These are phyloP conservation scores for Hyphodiscus sp. DNA, from an alignment of 2,329 filamentous ascomycete species.

Conservation along the genomic window DNA sequence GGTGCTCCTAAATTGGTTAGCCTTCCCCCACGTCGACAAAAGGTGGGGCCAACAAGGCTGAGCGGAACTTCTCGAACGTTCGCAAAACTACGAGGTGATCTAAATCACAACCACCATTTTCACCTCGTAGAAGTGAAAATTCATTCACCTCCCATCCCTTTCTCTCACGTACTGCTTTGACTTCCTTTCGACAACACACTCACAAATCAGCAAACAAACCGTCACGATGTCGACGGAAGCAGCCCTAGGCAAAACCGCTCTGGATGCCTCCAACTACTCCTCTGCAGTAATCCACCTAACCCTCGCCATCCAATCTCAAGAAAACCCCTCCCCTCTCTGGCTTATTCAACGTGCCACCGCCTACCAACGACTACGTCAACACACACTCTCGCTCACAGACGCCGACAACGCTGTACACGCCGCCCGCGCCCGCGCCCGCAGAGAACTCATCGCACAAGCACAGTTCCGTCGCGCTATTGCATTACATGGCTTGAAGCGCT, in stretches of 20 bases:
- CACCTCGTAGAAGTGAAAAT: not conserved
- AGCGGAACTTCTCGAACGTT: not conserved
- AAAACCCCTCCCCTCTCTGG: constrained; percentile 68
- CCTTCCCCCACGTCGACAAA: not conserved
- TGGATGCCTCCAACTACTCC: constrained; percentile 56
- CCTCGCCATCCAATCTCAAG: constrained; percentile 45
- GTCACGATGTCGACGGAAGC: constrained; percentile 43
- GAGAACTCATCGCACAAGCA: constrained; percentile 70
- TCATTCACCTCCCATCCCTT: not conserved
- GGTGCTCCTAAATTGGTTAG: not conserved
- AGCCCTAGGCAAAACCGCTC: constrained; percentile 50
- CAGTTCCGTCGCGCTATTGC: constrained; percentile 75
- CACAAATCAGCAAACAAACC: not conserved
- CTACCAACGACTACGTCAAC: constrained; percentile 57
- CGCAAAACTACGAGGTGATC: not conserved
- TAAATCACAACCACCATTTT: not conserved
- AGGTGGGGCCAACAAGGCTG: not conserved
- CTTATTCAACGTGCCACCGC: constrained; percentile 77
- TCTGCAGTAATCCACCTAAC: constrained; percentile 64
- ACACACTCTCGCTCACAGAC: constrained; percentile 61
- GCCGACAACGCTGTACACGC: constrained; percentile 58
- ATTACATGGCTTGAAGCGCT: constrained; percentile 62
- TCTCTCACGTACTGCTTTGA: too few relatives aligned
- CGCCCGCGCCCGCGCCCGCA: constrained; percentile 61
- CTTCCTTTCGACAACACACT: too few relatives aligned